Evolutionary conservation across 139 green algal species (phyloP), one percentile per base, ranked within the genome.

Genomic region (Tetradesmus obliquus): DNA sequence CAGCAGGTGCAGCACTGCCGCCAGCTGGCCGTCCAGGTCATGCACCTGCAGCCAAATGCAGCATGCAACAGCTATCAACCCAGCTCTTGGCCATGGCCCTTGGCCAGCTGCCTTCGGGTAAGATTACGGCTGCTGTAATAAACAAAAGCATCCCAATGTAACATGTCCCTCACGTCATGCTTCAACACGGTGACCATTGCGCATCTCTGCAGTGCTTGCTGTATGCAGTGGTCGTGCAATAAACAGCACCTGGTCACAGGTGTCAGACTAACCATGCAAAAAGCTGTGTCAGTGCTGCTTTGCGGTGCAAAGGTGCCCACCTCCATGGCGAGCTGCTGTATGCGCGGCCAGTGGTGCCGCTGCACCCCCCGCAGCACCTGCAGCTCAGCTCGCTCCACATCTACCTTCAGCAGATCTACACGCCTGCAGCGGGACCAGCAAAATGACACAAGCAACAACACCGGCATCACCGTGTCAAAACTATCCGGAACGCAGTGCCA

Each of bases 381-480:
- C 84, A 95, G 84, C 88, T 96, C 95, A 22, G 92, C 92, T 20
- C 95, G 79, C 90, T 96, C 95, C 15, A 95, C 94, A 90, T 96
- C 95, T 76, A 96, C 80, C 81, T 96, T 96, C 20, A 96, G 22
- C 55, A 96, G 76, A n/a, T 94, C 87, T 7, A 96, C 84, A 8
- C 45, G 10, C 54, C 80, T 72, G 60, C n/a, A 54, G 57, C 86
- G 74, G 22, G 55, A 81, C 32, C 24, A 88, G 32, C n/a, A 20
- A 57, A 79, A 12, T 55, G 58, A 3, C 82, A 87, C 55, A 55
- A 87, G 54, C 76, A 82, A 6, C 71, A 79, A 24, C 71, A 79
- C 9, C 12, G 20, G 71, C 71, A 79, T 45, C 10, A 13, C 62
- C 13, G 62, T 15, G 10, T 72, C 62, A 20, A 13, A 13, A 13